Evolutionary conservation across 345 rosid species (phyloP).

Genomic region (Theobroma cacao): DNA sequence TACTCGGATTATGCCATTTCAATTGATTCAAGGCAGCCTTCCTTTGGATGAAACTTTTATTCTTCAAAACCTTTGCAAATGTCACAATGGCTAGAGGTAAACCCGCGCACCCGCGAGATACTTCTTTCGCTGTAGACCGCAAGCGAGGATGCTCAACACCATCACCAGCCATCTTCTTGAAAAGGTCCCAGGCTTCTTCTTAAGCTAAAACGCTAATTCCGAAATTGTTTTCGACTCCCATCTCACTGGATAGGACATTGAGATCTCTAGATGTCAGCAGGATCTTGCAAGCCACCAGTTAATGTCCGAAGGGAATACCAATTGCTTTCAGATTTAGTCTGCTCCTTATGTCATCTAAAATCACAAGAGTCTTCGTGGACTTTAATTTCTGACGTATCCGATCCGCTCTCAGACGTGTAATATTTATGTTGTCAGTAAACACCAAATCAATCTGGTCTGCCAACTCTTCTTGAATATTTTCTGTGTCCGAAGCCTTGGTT

Average conservation of each 20-base stretch:
- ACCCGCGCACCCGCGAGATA: conserved; percentile 23
- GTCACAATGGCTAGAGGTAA: conserved; percentile 27
- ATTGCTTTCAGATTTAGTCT: conserved; percentile 9
- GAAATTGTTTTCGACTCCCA: conserved; percentile 12
- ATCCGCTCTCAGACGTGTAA: background rate
- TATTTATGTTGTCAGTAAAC: background rate
- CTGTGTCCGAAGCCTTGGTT: background rate
- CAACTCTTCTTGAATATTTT: conserved; percentile 16
- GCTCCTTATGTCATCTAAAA: conserved; percentile 33
- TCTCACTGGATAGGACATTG: conserved; percentile 6
- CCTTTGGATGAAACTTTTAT: conserved; percentile 12
- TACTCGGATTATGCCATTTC: background rate
- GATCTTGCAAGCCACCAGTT: conserved; percentile 24
- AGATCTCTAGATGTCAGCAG: conserved; percentile 22
- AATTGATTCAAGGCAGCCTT: conserved; percentile 10
- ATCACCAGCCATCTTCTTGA: conserved; percentile 3
- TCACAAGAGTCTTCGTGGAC: conserved; percentile 16
- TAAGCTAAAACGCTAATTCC: background rate
- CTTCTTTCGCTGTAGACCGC: background rate
- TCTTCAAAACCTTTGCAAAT: conserved; percentile 20
- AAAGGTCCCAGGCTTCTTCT: conserved; percentile 30
- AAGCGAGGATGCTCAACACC: background rate
- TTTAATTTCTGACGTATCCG: background rate
- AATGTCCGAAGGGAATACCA: conserved; percentile 25
- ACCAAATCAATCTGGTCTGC: conserved; percentile 6